These are phyloP conservation scores for Teratosphaeria viscida DNA, from an alignment of 2,329 filamentous ascomycete species.

Conservation along the genomic window DNA sequence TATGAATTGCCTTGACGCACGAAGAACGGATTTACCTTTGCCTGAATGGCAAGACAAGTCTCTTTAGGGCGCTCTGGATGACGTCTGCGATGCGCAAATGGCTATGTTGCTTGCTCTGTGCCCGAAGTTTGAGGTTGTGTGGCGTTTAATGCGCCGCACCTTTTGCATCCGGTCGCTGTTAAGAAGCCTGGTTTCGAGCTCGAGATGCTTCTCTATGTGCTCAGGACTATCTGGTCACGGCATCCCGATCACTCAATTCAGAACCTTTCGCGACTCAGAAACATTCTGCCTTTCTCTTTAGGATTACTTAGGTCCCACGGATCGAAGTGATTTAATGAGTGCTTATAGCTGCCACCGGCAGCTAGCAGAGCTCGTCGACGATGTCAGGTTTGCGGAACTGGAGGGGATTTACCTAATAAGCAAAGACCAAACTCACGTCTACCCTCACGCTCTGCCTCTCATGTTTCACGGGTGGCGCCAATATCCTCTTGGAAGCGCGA, in stretches of 20 bases:
- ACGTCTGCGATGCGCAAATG: neutral
- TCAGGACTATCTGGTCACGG: neutral
- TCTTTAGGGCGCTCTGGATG: neutral
- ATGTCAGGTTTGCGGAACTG: too few species aligned
- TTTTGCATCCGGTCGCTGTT: neutral
- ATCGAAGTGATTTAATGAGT: too few species aligned
- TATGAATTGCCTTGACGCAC: neutral
- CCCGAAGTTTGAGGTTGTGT: neutral
- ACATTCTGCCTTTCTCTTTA: too few species aligned
- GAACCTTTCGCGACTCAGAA: too few species aligned
- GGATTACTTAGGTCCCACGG: too few species aligned
- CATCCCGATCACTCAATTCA: neutral
- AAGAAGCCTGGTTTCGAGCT: neutral
- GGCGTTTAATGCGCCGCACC: neutral
- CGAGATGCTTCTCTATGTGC: neutral
- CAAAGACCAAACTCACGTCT: too few species aligned
- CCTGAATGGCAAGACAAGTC: neutral
- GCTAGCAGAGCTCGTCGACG: too few species aligned
- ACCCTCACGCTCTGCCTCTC: too few species aligned
- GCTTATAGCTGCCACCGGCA: too few species aligned
- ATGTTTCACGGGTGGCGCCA: too few species aligned
- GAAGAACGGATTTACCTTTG: neutral
- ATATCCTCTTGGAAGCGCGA: too few species aligned
- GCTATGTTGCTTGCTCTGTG: neutral
- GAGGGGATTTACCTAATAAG: too few species aligned